Conservation (phyloP, 108 stramenopile species). For the Cyclotella atomus region DNA sequence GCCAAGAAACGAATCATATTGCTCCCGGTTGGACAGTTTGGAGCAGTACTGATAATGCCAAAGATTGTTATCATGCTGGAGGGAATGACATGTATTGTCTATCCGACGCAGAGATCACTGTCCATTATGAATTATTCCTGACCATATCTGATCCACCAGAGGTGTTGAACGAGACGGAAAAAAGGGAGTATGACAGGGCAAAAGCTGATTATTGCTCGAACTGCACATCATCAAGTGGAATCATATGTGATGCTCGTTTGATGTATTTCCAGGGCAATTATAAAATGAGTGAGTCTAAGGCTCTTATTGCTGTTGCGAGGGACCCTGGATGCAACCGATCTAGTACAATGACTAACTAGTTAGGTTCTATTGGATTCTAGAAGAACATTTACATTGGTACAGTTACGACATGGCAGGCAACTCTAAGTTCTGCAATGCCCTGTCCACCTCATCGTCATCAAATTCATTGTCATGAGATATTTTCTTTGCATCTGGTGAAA, state of each 20-base stretch:
- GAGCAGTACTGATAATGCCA: neutral
- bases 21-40: neutral
- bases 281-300: neutral
- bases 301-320: neutral
- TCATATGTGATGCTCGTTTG: neutral
- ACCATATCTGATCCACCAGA: neutral
- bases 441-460: constrained; percentile 2
- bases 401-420: too few species aligned
- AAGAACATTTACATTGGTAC: too few species aligned
- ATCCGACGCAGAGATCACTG: neutral
- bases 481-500: neutral
- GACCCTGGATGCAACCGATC: neutral
- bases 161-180: neutral
- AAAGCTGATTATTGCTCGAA: neutral
- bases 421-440: neutral
- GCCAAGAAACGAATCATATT: neutral
- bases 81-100: neutral
- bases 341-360: too few species aligned
- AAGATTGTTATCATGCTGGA: constrained; percentile 2
- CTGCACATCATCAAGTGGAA: neutral
- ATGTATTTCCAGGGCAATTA: neutral
- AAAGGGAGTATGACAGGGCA: neutral
- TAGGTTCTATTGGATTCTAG: too few species aligned
- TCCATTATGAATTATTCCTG: neutral
- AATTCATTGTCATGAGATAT: constrained; percentile 16